phyloP scores from a whole-genome alignment of 768 basidiomycete genomes.

The Serendipita indica region DNA sequence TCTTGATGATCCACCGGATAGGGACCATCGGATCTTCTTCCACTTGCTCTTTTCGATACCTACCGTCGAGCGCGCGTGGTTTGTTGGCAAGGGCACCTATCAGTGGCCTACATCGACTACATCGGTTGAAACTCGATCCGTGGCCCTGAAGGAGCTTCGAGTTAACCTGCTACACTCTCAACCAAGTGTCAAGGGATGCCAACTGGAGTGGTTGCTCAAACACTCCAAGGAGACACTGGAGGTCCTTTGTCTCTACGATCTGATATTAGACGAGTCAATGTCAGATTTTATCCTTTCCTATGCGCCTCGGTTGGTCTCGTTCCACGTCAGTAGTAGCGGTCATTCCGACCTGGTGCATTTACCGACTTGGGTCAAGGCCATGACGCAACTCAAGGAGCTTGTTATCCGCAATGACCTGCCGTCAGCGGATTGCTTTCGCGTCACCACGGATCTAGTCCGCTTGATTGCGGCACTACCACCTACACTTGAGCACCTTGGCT shows the following conservation, averaged over 20 bases:
- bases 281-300: neutral
- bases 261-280: neutral
- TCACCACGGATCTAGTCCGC: neutral
- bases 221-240: neutral
- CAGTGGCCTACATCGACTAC: neutral
- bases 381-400: neutral
- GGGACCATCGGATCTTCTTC: constrained; percentile 4
- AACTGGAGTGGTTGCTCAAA: neutral
- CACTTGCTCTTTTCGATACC: neutral
- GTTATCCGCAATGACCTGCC: constrained; percentile 1
- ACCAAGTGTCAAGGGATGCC: neutral
- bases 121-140: neutral
- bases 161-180: neutral
- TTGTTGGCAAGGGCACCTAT: constrained; percentile 3
- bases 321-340: constrained; percentile 8
- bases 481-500: neutral
- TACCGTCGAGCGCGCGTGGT: neutral
- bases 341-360: neutral
- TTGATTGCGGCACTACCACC: neutral
- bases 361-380: neutral
- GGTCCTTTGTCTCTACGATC: constrained; percentile 1
- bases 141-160: neutral
- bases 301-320: neutral
- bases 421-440: constrained; percentile 7
- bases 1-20: constrained; percentile 2